These are phyloP conservation scores for Tylopilus subfusipes DNA, from an alignment of 768 basidiomycete species.

Conservation along the genomic window DNA sequence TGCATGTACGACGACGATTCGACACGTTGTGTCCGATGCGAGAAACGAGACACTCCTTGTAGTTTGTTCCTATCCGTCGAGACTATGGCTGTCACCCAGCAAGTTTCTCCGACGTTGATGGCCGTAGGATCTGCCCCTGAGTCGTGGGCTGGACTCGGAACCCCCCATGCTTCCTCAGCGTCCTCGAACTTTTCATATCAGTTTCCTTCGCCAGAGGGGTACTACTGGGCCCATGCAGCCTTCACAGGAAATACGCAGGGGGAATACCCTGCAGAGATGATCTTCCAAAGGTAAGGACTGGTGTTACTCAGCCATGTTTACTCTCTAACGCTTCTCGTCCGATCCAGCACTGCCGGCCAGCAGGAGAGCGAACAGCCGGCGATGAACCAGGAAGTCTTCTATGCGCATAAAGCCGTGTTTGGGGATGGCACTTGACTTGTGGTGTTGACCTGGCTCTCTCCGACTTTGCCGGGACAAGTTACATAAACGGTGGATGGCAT, in stretches of 20 bases:
- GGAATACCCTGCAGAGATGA: conserved; percentile 6
- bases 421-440: conserved; percentile 5
- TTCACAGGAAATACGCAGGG: not conserved
- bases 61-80: conserved; percentile 16
- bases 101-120: not conserved
- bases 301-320: not conserved
- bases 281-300: conserved; percentile 9
- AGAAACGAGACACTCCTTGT: conserved; percentile 5
- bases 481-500: conserved; percentile 9
- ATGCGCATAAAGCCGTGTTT: conserved; percentile 11
- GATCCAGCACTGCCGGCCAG: conserved; percentile 4
- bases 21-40: conserved; percentile 17
- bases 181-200: conserved; percentile 1
- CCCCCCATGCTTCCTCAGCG: conserved; percentile 2
- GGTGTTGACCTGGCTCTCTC: not conserved
- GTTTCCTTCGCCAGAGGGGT: not conserved
- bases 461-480: conserved; percentile 1
- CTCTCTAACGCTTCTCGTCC: conserved; percentile 1
- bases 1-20: conserved; percentile 18
- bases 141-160: conserved; percentile 2
- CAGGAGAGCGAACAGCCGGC: conserved; percentile 11
- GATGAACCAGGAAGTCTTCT: conserved; percentile 4
- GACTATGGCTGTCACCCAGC: conserved; percentile 2
- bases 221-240: not conserved
- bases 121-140: not conserved